phyloP scores from a whole-genome alignment of 2,329 filamentous ascomycete species.

The Epichloe coenophiala region DNA sequence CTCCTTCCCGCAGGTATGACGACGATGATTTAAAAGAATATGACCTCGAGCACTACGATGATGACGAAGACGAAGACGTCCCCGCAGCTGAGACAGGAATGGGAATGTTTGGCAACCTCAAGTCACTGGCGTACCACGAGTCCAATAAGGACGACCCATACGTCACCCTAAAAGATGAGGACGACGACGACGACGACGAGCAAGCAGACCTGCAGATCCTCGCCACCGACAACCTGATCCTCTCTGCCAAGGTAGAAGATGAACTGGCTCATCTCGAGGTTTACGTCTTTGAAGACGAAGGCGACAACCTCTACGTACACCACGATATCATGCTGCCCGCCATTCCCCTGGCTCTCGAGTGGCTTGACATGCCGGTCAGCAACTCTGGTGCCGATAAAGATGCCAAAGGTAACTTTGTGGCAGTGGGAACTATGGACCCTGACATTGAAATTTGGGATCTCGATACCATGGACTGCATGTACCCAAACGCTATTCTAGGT shows the following conservation, averaged over 20 bases:
- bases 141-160: constrained; percentile 94
- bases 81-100: constrained; percentile 51
- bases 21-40: constrained; percentile 94
- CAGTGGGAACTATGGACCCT: constrained; percentile 91
- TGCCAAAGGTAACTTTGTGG: constrained; percentile 76
- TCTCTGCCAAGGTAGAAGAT: constrained; percentile 90
- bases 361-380: constrained; percentile 83
- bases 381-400: constrained; percentile 50
- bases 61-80: constrained; percentile 47
- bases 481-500: constrained; percentile 89
- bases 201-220: constrained; percentile 88
- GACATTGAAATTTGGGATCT: constrained; percentile 99
- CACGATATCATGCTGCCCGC: constrained; percentile 99
- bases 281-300: constrained; percentile 91
- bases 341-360: constrained; percentile 89
- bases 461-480: constrained; percentile 94
- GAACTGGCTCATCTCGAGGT: constrained; percentile 94
- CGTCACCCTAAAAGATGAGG: constrained; percentile 67
- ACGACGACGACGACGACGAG: constrained; percentile 63
- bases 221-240: constrained; percentile 79
- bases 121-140: constrained; percentile 84
- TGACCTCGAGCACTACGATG: constrained; percentile 90
- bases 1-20: constrained; percentile 30
- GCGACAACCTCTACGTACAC: constrained; percentile 96
- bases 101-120: constrained; percentile 92